These are phyloP conservation scores for Cyberlindnera amylophila DNA, from an alignment of 805 yeast genomes.

Conservation along the genomic window DNA sequence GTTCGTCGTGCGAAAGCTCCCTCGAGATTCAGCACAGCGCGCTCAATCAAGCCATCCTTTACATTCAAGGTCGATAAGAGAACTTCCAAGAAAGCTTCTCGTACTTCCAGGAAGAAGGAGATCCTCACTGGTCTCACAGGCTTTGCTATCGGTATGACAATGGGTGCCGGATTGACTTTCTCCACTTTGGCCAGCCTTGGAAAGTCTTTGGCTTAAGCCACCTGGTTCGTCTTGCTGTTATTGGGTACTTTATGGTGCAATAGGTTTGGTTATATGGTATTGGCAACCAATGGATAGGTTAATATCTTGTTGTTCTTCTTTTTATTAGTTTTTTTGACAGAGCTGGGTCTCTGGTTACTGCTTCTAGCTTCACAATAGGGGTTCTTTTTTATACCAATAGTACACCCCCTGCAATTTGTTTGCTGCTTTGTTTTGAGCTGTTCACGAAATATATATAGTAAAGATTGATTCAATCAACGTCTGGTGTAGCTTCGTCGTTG, in stretches of 20 bases:
- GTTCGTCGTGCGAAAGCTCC: too few relatives aligned
- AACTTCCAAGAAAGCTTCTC: neutral
- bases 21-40: neutral
- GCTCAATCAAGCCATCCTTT: neutral
- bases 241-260: neutral
- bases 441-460: too few relatives aligned
- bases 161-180: constrained; percentile 19
- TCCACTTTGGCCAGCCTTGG: constrained; percentile 12
- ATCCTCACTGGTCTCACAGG: constrained; percentile 12
- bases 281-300: neutral
- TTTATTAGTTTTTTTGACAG: neutral
- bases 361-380: too few relatives aligned
- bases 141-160: constrained; percentile 14
- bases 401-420: too few relatives aligned
- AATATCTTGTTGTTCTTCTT: too few relatives aligned
- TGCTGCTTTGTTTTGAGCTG: too few relatives aligned
- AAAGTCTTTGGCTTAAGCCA: constrained; percentile 1
- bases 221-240: neutral
- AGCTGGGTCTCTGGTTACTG: neutral
- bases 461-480: too few relatives aligned
- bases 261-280: too few relatives aligned
- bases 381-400: neutral
- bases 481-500: too few relatives aligned
- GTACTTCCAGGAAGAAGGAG: constrained; percentile 1
- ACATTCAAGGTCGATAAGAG: constrained; percentile 1